Conservation (phyloP, 2,329 filamentous ascomycete species). For the Scedosporium apiospermum region DNA sequence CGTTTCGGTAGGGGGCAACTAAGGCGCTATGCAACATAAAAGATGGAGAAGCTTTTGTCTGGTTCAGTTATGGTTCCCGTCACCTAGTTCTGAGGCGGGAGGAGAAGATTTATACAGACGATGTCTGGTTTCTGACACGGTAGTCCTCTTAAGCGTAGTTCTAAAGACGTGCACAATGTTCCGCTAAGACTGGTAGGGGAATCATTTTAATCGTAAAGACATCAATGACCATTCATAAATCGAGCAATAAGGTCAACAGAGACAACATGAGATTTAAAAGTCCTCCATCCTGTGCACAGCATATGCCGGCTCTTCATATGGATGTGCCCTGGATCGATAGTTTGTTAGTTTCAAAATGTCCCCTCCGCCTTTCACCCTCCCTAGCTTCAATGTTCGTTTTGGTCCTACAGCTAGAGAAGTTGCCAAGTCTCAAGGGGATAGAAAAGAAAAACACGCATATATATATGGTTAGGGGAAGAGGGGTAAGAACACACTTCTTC, state of each 20-base stretch:
- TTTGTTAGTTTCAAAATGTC: conserved; percentile 9
- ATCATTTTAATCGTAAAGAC: not conserved
- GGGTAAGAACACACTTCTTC: conserved; percentile 43
- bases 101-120: not conserved
- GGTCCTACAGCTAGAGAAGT: conserved; percentile 9
- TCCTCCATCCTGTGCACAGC: conserved; percentile 38
- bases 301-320: conserved; percentile 43
- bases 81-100: not conserved
- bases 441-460: not conserved
- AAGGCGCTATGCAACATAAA: not conserved
- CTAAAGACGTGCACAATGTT: too few species aligned
- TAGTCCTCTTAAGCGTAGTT: too few species aligned
- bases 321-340: conserved; percentile 30
- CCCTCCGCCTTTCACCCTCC: conserved; percentile 9
- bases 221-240: not conserved
- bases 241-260: not conserved
- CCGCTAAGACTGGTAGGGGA: too few species aligned
- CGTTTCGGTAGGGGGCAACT: not conserved
- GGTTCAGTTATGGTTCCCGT: not conserved
- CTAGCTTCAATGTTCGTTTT: too few species aligned
- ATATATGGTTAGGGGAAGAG: conserved; percentile 1
- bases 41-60: not conserved
- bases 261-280: conserved; percentile 23
- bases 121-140: not conserved
- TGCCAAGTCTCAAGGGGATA: conserved; percentile 12